Percentiles rank a stretch among this genome's conserved stretches.
Evolutionary conservation across 805 yeast genomes (phyloP).

Genomic region (Sporopachydermia quercuum): DNA sequence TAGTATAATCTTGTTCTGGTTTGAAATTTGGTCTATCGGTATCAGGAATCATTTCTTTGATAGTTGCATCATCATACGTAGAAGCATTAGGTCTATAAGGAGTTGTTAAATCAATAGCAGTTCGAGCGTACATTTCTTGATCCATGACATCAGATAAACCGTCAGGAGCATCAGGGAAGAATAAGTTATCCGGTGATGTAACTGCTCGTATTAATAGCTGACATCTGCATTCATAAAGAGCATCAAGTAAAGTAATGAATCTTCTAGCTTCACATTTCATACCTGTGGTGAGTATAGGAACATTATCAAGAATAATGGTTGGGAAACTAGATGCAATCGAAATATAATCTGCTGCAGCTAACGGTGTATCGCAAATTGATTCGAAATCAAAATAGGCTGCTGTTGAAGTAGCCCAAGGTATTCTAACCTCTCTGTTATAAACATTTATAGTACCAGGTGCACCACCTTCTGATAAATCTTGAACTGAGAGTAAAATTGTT

Average conservation of each 20-base stretch:
- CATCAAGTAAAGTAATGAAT: conserved; percentile 52
- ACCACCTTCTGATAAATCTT: conserved; percentile 3
- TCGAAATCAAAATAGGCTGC: conserved; percentile 35
- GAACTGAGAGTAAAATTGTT: conserved; percentile 1
- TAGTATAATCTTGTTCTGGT: conserved; percentile 25
- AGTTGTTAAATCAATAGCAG: conserved; percentile 39
- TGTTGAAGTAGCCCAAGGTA: conserved; percentile 30
- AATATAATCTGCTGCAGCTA: conserved; percentile 57
- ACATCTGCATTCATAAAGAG: conserved; percentile 53
- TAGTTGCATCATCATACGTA: conserved; percentile 37
- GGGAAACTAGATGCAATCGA: conserved; percentile 46
- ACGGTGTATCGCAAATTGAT: conserved; percentile 39
- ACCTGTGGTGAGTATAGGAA: conserved; percentile 40
- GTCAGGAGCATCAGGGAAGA: conserved; percentile 40
- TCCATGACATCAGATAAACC: conserved; percentile 26
- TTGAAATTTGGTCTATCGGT: conserved; percentile 9
- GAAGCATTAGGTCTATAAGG: conserved; percentile 62
- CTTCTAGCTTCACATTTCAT: conserved; percentile 57
- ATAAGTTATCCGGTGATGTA: conserved; percentile 34
- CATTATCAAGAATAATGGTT: conserved; percentile 41
- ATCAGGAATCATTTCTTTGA: conserved; percentile 7
- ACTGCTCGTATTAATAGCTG: conserved; percentile 39
- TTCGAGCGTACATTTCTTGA: conserved; percentile 56
- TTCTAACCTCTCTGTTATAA: conserved; percentile 36
- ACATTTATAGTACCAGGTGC: conserved; percentile 24